A percentile compares a stretch with the other conserved stretches of the same genome.
Evolutionary conservation across 202 grass and related monocot species (phyloP).

Genomic region (Cymbopogon flexuosus): DNA sequence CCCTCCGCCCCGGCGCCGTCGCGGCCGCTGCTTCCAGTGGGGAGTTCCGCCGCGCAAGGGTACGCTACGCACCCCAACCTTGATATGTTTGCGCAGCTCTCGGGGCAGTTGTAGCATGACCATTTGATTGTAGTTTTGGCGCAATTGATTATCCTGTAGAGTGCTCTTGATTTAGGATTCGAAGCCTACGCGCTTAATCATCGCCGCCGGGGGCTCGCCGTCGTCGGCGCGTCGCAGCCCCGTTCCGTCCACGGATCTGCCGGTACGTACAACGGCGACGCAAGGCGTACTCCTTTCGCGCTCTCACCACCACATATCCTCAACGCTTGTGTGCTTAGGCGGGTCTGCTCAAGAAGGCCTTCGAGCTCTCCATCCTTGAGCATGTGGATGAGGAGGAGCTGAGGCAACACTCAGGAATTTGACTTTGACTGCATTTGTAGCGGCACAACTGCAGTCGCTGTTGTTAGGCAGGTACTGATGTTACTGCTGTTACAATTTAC

Average conservation of each 20-base stretch:
- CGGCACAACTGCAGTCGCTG: slow-evolving; percentile 67
- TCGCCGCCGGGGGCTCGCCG: too few relatives aligned
- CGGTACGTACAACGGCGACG: too few relatives aligned
- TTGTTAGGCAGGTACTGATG: slow-evolving; percentile 47
- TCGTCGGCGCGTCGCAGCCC: too few relatives aligned
- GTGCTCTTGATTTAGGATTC: not conserved
- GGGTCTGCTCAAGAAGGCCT: too few relatives aligned
- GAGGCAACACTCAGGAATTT: slow-evolving; percentile 36
- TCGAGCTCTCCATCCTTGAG: slow-evolving; percentile 30
- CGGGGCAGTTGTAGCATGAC: not conserved
- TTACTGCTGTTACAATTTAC: not conserved
- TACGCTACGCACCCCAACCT: too few relatives aligned
- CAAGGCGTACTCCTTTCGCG: too few relatives aligned
- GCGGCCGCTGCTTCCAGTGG: slow-evolving; percentile 10
- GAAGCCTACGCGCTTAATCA: too few relatives aligned
- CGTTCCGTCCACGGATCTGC: too few relatives aligned
- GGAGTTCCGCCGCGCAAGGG: not conserved
- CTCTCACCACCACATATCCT: too few relatives aligned
- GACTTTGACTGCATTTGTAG: slow-evolving; percentile 74
- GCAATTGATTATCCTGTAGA: not conserved
- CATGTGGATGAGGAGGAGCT: slow-evolving; percentile 67
- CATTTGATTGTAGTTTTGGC: not conserved
- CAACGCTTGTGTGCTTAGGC: too few relatives aligned
- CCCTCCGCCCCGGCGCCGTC: slow-evolving; percentile 35
- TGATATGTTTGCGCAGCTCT: too few relatives aligned